Evolutionary conservation across 2,329 filamentous ascomycete genomes (phyloP).

Genomic region (Alternaria conjuncta): DNA sequence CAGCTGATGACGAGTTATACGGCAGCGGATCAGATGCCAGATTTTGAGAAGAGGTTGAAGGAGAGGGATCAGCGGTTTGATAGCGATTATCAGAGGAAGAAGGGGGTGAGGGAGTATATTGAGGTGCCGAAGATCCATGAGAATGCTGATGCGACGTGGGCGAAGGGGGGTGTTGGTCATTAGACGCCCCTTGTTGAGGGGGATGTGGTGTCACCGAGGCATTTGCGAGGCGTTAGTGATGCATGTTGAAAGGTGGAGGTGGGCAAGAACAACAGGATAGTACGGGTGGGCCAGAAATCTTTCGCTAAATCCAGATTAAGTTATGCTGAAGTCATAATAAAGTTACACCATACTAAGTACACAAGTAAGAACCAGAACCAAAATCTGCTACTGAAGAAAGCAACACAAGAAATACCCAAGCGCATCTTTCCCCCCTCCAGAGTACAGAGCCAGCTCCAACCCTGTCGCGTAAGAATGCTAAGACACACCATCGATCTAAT

Average conservation of each 20-base stretch:
- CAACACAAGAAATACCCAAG: no score
- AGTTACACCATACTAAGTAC: no score
- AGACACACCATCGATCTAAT: no score
- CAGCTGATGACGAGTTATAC: slow-evolving; percentile 71
- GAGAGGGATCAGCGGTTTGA: slow-evolving; percentile 63
- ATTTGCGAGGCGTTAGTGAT: background rate
- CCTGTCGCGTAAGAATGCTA: no score
- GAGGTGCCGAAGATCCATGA: slow-evolving; percentile 55
- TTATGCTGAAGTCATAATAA: no score
- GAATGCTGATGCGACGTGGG: slow-evolving; percentile 60
- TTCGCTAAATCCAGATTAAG: no score
- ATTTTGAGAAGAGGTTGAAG: slow-evolving; percentile 54
- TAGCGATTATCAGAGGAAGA: slow-evolving; percentile 60
- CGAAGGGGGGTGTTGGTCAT: slow-evolving; percentile 27
- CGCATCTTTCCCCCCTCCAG: no score
- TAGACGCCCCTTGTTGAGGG: background rate
- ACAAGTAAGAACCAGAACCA: no score
- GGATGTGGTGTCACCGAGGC: no score
- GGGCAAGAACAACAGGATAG: background rate
- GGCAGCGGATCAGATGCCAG: slow-evolving; percentile 54
- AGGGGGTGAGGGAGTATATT: slow-evolving; percentile 61
- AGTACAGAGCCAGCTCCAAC: no score
- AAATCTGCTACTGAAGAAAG: no score
- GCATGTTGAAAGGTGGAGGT: background rate
- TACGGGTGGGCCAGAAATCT: no score